Percentiles rank a stretch among this genome's conserved stretches.
Conservation (phyloP, 1,284 basidiomycete species). For the Trichosporon sp. region DNA sequence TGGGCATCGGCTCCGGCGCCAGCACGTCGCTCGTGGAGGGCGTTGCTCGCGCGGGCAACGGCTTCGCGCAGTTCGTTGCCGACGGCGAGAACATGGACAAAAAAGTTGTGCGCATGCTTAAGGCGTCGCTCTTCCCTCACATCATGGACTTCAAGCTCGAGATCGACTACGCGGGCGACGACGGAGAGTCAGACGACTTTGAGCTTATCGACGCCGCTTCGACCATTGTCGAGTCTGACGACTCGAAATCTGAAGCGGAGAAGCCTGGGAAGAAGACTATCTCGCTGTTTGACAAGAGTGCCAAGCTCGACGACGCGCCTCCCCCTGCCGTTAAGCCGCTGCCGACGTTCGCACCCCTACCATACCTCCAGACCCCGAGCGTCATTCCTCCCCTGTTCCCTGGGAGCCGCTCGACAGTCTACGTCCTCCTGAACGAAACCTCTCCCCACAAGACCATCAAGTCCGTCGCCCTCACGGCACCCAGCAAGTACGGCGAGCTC, state of each 20-base stretch:
- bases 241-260: not conserved
- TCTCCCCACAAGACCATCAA: not conserved
- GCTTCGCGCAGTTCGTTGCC: conserved; percentile 14
- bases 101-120: conserved; percentile 23
- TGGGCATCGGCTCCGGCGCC: conserved; percentile 28
- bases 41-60: conserved; percentile 14
- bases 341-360: conserved; percentile 53
- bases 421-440: conserved; percentile 52
- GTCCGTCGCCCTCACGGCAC: conserved; percentile 41
- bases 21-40: conserved; percentile 17
- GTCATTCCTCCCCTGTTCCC: conserved; percentile 16
- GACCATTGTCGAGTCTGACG: not conserved
- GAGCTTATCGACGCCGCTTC: conserved; percentile 15
- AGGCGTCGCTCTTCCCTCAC: conserved; percentile 15
- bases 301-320: not conserved
- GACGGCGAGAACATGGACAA: conserved; percentile 18
- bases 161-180: conserved; percentile 9
- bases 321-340: not conserved
- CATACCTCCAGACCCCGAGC: conserved; percentile 39
- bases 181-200: conserved; percentile 16
- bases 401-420: conserved; percentile 43
- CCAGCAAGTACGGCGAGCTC: conserved; percentile 45
- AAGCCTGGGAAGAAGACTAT: conserved; percentile 36
- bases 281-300: conserved; percentile 22
- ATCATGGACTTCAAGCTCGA: conserved; percentile 16